phyloP scores from a whole-genome alignment of 306 rosid genomes.

The Ormosia emarginata region DNA sequence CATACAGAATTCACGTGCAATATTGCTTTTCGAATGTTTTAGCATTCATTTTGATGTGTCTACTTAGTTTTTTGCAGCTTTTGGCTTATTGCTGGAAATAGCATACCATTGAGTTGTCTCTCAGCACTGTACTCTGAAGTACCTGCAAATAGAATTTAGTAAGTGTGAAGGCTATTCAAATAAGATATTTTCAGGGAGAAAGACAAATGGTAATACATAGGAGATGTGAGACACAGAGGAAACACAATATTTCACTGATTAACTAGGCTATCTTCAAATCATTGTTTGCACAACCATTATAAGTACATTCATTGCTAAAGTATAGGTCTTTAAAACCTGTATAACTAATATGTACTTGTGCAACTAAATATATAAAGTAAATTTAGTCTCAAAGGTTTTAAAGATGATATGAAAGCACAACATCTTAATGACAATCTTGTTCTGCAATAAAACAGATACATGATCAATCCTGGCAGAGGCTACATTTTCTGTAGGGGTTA shows the following conservation, averaged over 20 bases:
- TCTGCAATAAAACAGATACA: background rate
- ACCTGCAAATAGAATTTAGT: constrained; percentile 54
- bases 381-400: background rate
- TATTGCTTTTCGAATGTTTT: constrained; percentile 6
- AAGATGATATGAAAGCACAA: background rate
- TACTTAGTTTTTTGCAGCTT: constrained; percentile 62
- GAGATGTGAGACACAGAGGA: background rate
- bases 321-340: background rate
- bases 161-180: background rate
- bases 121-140: constrained; percentile 85
- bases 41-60: constrained; percentile 55
- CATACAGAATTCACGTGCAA: constrained; percentile 17
- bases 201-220: background rate
- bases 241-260: background rate
- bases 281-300: too few species aligned
- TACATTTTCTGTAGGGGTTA: background rate
- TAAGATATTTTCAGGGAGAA: background rate
- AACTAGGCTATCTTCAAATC: too few species aligned
- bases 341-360: background rate
- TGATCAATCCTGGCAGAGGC: background rate
- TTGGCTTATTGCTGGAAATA: constrained; percentile 66
- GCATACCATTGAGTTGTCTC: constrained; percentile 73
- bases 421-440: background rate
- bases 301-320: background rate
- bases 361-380: too few species aligned